phyloP scores from a whole-genome alignment of 805 yeast species.

The Teunomyces funiuensis region DNA sequence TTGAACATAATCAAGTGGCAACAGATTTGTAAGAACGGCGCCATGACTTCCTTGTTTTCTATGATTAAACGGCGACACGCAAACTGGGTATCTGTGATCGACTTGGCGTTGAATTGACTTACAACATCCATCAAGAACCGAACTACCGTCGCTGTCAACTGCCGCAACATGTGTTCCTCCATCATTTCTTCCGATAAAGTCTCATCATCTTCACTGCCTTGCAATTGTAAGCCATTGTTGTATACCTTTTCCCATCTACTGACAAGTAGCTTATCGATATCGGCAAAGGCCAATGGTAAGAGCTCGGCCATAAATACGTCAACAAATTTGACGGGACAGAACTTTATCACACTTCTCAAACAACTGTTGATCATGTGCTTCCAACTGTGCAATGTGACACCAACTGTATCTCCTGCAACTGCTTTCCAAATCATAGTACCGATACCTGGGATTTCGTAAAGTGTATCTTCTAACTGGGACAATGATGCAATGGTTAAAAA shows the following conservation, averaged over 20 bases:
- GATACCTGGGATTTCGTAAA: conserved; percentile 81
- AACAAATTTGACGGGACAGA: conserved; percentile 76
- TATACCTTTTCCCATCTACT: conserved; percentile 72
- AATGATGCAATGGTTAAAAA: conserved; percentile 86
- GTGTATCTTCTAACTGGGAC: conserved; percentile 82
- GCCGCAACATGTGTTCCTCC: conserved; percentile 93
- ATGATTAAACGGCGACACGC: conserved; percentile 68
- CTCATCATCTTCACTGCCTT: conserved; percentile 68
- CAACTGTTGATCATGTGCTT: conserved; percentile 92
- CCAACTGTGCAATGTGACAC: conserved; percentile 95
- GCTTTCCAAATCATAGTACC: conserved; percentile 80
- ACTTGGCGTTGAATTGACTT: conserved; percentile 67
- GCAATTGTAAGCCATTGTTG: conserved; percentile 54
- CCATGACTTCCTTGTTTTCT: conserved; percentile 63
- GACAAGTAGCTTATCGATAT: conserved; percentile 73
- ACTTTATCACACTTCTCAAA: conserved; percentile 78
- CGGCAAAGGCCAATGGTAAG: conserved; percentile 71
- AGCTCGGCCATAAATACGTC: conserved; percentile 71
- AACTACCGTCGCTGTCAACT: conserved; percentile 88
- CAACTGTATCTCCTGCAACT: conserved; percentile 79
- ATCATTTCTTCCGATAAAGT: conserved; percentile 95
- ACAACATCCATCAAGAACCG: conserved; percentile 83
- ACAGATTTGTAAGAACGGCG: conserved; percentile 72
- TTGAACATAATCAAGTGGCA: conserved; percentile 77
- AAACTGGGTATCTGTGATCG: conserved; percentile 57